phyloP scores from a whole-genome alignment of 805 yeast genomes.

The Saccharomycopsis sp. region DNA sequence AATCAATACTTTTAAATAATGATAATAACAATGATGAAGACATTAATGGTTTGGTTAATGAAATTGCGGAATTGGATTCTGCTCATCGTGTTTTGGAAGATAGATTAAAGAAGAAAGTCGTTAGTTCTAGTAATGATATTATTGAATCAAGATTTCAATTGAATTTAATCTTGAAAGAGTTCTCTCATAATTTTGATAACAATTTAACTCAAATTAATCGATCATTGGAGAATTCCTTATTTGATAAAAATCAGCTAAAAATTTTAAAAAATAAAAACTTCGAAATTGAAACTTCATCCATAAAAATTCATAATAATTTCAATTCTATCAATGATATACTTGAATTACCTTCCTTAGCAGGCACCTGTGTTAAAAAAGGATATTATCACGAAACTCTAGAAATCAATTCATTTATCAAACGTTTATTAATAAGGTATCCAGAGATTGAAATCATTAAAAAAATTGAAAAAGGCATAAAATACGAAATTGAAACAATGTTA shows the following conservation, averaged over 20 bases:
- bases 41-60: slow-evolving; percentile 50
- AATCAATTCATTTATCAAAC: slow-evolving; percentile 60
- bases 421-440: slow-evolving; percentile 63
- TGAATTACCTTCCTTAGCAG: slow-evolving; percentile 74
- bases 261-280: too few relatives aligned
- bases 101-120: slow-evolving; percentile 31
- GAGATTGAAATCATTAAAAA: slow-evolving; percentile 32
- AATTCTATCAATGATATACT: too few relatives aligned
- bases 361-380: slow-evolving; percentile 77
- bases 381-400: slow-evolving; percentile 87
- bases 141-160: slow-evolving; percentile 38
- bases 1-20: too few relatives aligned
- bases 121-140: slow-evolving; percentile 26
- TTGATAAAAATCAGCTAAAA: too few relatives aligned
- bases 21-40: too few relatives aligned
- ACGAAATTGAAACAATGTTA: slow-evolving; percentile 57
- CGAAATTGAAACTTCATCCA: too few relatives aligned
- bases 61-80: slow-evolving; percentile 63
- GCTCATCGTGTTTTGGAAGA: slow-evolving; percentile 38
- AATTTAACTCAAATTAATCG: too few relatives aligned
- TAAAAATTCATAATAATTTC: too few relatives aligned
- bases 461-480: slow-evolving; percentile 40
- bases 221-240: too few relatives aligned
- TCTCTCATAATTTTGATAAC: too few relatives aligned
- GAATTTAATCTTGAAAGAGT: too few relatives aligned